A percentile compares a stretch with the other conserved stretches of the same genome.
Evolutionary conservation across 148 eudicot species (phyloP).

Genomic region (Rhododendron simsii): DNA sequence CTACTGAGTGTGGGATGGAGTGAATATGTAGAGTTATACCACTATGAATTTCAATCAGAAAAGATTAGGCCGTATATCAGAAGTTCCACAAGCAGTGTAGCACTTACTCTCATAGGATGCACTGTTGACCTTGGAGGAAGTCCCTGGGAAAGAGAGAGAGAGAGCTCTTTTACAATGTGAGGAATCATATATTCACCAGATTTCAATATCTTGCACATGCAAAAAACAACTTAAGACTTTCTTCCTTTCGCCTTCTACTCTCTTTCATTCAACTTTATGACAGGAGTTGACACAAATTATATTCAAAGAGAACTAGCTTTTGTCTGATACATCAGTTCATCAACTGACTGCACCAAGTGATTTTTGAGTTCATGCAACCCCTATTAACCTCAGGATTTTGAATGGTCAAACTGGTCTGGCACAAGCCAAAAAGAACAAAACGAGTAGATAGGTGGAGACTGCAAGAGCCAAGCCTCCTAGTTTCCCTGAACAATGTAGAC

Average conservation of each 20-base stretch:
- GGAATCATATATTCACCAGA: neutral
- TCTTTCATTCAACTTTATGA: neutral
- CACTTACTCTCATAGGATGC: conserved; percentile 98
- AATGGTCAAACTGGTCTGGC: neutral
- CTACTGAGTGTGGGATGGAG: neutral
- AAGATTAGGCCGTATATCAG: neutral
- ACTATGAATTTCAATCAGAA: neutral
- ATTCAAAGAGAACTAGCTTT: neutral
- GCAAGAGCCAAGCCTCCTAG: neutral
- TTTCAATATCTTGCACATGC: neutral
- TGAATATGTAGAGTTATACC: neutral
- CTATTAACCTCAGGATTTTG: neutral
- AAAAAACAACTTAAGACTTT: conserved; percentile 2
- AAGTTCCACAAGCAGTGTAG: conserved; percentile 4
- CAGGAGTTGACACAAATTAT: neutral
- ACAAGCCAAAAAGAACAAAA: conserved; percentile 1
- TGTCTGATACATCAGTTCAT: neutral
- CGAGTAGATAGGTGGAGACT: neutral
- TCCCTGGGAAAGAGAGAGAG: conserved; percentile 44
- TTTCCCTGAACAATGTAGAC: neutral
- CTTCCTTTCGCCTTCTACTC: neutral
- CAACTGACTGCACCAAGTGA: neutral
- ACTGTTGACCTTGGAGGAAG: conserved; percentile 97
- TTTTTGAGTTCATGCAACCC: neutral
- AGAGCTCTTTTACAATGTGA: neutral